These are phyloP conservation scores for Cubamyces lactineus DNA, from an alignment of 768 basidiomycete genomes.

Conservation along the genomic window DNA sequence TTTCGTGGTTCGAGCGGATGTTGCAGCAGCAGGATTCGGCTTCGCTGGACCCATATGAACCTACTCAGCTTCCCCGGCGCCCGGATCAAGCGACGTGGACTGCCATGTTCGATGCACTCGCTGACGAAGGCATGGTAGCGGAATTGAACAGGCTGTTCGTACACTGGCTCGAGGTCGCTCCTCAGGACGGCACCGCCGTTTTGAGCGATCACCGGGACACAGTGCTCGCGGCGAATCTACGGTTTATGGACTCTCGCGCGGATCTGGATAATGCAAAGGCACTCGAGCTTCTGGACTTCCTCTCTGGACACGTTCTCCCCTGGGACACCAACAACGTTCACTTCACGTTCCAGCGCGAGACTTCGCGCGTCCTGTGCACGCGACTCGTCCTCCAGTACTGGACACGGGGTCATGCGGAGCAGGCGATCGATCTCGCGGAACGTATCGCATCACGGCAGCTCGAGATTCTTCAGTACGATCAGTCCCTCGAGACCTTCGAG, in stretches of 20 bases:
- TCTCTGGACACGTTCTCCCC: conserved; percentile 29
- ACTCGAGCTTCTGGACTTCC: conserved; percentile 32
- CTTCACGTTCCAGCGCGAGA: conserved; percentile 21
- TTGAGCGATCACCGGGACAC: conserved; percentile 37
- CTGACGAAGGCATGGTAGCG: conserved; percentile 47
- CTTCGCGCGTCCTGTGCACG: conserved; percentile 20
- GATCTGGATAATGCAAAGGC: conserved; percentile 18
- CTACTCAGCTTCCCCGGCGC: conserved; percentile 47
- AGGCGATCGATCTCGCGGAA: conserved; percentile 34
- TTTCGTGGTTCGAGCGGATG: conserved; percentile 73
- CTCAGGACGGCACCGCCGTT: conserved; percentile 34
- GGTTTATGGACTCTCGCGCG: conserved; percentile 33
- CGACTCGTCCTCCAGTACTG: conserved; percentile 29
- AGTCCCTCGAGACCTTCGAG: conserved; percentile 13
- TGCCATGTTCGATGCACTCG: conserved; percentile 61
- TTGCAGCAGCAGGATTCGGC: conserved; percentile 44
- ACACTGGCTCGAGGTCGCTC: conserved; percentile 40
- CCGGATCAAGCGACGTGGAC: conserved; percentile 62
- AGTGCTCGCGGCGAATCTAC: conserved; percentile 48
- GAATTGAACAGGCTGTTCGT: conserved; percentile 61
- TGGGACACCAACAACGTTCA: conserved; percentile 14
- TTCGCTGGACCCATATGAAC: conserved; percentile 40
- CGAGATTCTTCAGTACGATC: conserved; percentile 14
- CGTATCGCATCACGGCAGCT: conserved; percentile 14
- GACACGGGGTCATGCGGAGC: conserved; percentile 27